Evolutionary conservation across 176 grass and related monocot genomes (phyloP).

Genomic region (Eremochloa ophiuroides): DNA sequence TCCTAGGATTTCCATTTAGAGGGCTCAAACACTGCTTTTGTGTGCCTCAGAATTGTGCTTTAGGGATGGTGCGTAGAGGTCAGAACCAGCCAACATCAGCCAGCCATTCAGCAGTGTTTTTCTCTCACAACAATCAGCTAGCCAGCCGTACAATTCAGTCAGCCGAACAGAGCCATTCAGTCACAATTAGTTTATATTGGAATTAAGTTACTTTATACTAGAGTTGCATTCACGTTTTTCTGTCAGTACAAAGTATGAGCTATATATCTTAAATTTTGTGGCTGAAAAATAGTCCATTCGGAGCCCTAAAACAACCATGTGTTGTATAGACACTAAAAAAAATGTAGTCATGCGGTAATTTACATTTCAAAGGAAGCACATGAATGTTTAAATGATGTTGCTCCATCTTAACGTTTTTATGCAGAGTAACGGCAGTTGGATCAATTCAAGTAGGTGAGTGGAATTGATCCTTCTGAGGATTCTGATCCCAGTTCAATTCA

Average conservation of each 20-base stretch:
- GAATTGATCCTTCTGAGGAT: constrained; percentile 32
- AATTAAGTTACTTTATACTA: neutral
- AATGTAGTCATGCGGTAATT: neutral
- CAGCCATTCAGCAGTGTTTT: too few species aligned
- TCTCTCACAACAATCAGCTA: too few species aligned
- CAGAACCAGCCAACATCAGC: too few species aligned
- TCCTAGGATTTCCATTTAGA: neutral
- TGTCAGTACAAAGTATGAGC: neutral
- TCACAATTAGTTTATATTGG: neutral
- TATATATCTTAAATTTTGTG: neutral
- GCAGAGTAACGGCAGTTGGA: constrained; percentile 38
- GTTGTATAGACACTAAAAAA: neutral
- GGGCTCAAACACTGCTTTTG: neutral
- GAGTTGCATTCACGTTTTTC: neutral
- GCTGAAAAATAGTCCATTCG: neutral
- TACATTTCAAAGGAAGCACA: constrained; percentile 3
- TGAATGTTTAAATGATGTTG: neutral
- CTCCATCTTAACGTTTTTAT: constrained; percentile 3
- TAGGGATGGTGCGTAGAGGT: neutral
- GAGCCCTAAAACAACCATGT: neutral
- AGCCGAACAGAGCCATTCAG: too few species aligned
- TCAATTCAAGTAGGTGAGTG: constrained; percentile 49
- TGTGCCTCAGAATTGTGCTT: neutral
- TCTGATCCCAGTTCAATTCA: constrained; percentile 28
- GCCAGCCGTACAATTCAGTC: too few species aligned